These are phyloP conservation scores for Termitomyces bulborhizus DNA, from an alignment of 768 basidiomycete genomes.

Conservation along the genomic window DNA sequence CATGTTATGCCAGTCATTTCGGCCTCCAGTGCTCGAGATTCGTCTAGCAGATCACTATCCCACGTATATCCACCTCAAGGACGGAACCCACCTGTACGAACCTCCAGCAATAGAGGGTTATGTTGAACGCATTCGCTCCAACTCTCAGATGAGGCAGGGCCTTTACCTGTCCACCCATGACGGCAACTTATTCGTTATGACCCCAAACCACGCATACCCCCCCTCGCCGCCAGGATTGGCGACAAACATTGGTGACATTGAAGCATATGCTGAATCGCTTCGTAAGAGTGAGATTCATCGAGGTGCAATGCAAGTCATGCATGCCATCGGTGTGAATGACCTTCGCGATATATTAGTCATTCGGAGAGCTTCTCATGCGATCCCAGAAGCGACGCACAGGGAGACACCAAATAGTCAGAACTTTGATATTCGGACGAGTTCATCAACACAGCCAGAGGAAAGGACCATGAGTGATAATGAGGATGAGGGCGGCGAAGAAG, in stretches of 20 bases:
- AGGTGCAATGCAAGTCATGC: slow-evolving; percentile 56
- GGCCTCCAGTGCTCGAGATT: slow-evolving; percentile 60
- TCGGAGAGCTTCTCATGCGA: slow-evolving; percentile 51
- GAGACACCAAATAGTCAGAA: slow-evolving; percentile 23
- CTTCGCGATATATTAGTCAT: slow-evolving; percentile 64
- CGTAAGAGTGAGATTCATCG: slow-evolving; percentile 52
- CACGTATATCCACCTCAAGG: slow-evolving; percentile 34
- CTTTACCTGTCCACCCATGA: slow-evolving; percentile 70
- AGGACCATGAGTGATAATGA: slow-evolving; percentile 45
- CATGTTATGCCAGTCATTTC: slow-evolving; percentile 21
- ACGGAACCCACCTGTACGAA: slow-evolving; percentile 51
- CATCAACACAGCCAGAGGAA: slow-evolving; percentile 32
- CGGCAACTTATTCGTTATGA: slow-evolving; percentile 62
- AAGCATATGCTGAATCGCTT: slow-evolving; percentile 28
- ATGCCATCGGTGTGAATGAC: slow-evolving; percentile 66
- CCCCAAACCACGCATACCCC: slow-evolving; percentile 49
- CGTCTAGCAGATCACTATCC: slow-evolving; percentile 68
- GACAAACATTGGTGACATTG: slow-evolving; percentile 19
- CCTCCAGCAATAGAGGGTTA: slow-evolving; percentile 87
- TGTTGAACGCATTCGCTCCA: slow-evolving; percentile 62
- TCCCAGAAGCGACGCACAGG: slow-evolving; percentile 30
- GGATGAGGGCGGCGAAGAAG: slow-evolving; percentile 63
- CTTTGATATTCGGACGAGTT: slow-evolving; percentile 25
- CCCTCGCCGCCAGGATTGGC: slow-evolving; percentile 62
- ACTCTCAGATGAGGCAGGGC: slow-evolving; percentile 48